A percentile compares a stretch with the other conserved stretches of the same genome.
phyloP scores from a whole-genome alignment of 768 basidiomycete species.

The Suillus brevipes region DNA sequence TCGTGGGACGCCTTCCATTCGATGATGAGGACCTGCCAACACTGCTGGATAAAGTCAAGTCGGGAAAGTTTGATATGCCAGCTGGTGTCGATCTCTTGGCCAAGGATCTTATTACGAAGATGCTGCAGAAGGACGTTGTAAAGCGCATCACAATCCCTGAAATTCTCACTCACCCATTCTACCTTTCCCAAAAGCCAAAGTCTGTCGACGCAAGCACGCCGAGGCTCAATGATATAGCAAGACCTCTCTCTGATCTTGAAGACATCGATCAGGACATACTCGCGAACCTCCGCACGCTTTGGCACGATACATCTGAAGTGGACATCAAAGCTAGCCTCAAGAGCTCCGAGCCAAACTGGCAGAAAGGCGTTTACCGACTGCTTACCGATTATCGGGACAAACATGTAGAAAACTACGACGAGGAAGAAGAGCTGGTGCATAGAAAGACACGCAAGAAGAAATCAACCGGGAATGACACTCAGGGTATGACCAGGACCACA shows the following conservation, averaged over 20 bases:
- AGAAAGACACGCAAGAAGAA: conserved; percentile 37
- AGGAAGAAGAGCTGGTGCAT: conserved; percentile 54
- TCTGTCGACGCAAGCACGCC: conserved; percentile 47
- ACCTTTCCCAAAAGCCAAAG: conserved; percentile 53
- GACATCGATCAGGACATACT: conserved; percentile 90
- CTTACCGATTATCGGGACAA: conserved; percentile 81
- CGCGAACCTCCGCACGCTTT: conserved; percentile 87
- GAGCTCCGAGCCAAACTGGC: conserved; percentile 77
- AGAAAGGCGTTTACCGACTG: conserved; percentile 93
- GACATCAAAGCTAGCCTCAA: conserved; percentile 70
- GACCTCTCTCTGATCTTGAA: conserved; percentile 58
- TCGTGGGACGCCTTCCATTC: conserved; percentile 87
- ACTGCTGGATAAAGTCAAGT: conserved; percentile 80
- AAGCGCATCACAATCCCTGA: conserved; percentile 82
- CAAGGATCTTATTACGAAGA: conserved; percentile 72
- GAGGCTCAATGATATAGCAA: conserved; percentile 64
- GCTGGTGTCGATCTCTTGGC: conserved; percentile 65
- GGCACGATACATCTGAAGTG: conserved; percentile 77
- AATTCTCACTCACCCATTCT: conserved; percentile 82
- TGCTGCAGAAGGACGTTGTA: conserved; percentile 76
- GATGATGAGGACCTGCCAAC: conserved; percentile 82
- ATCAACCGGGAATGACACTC: conserved; percentile 30
- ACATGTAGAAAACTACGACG: conserved; percentile 72
- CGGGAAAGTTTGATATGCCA: conserved; percentile 75
- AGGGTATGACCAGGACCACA: conserved; percentile 22